phyloP scores from a whole-genome alignment of 768 basidiomycete species.

The Tricholoma flavovirens region DNA sequence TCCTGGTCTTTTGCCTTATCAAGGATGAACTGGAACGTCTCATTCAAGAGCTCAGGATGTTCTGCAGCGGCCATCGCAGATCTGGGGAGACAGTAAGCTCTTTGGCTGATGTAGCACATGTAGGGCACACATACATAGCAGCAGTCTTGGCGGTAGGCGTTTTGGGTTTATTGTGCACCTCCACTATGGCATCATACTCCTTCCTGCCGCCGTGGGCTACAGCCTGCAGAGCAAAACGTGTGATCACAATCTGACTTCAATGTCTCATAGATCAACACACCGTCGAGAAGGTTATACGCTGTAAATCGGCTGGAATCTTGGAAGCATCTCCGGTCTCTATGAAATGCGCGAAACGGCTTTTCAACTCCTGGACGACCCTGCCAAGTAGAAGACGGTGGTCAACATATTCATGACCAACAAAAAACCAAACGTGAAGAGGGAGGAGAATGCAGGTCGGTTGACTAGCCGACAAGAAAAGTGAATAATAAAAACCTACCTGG shows the following conservation, averaged over 20 bases:
- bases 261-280: conserved; percentile 31
- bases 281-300: conserved; percentile 44
- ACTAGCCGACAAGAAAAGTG: neutral
- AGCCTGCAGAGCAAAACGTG: conserved; percentile 36
- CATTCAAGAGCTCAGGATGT: conserved; percentile 50
- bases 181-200: conserved; percentile 71
- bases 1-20: conserved; percentile 55
- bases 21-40: conserved; percentile 58
- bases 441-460: too few relatives aligned
- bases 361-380: conserved; percentile 70
- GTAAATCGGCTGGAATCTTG: conserved; percentile 75
- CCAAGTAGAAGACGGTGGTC: neutral
- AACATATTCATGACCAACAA: conserved; percentile 6
- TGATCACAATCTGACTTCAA: conserved; percentile 3
- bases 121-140: conserved; percentile 48
- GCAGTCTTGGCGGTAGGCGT: conserved; percentile 69
- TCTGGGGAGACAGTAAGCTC: conserved; percentile 22
- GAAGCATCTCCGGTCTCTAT: conserved; percentile 69
- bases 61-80: conserved; percentile 56
- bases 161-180: conserved; percentile 63
- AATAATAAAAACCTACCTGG: conserved; percentile 17
- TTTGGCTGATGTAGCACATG: neutral
- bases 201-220: conserved; percentile 66
- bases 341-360: conserved; percentile 64
- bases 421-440: neutral